These are phyloP conservation scores for Ustilago crameri DNA, from an alignment of 1,284 basidiomycete species.

Conservation along the genomic window DNA sequence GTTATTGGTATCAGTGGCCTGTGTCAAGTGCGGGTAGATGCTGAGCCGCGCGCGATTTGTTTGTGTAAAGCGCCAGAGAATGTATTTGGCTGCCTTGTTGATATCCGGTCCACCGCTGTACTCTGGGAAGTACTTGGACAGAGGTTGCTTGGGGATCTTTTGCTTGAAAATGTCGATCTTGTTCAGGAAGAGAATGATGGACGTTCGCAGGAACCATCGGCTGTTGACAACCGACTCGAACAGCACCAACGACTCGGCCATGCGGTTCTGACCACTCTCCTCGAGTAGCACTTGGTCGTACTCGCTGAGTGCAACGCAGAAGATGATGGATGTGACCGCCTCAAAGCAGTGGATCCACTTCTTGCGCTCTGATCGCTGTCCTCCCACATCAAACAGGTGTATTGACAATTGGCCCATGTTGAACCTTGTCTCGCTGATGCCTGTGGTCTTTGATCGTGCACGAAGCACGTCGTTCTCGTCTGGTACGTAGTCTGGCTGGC, in stretches of 20 bases:
- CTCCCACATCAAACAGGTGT: slow-evolving; percentile 66
- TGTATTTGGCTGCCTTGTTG: slow-evolving; percentile 98
- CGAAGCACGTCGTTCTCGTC: slow-evolving; percentile 88
- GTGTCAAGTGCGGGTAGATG: slow-evolving; percentile 70
- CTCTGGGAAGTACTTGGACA: slow-evolving; percentile 91
- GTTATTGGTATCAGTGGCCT: slow-evolving; percentile 74
- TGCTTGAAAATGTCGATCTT: slow-evolving; percentile 96
- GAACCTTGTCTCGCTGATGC: slow-evolving; percentile 85
- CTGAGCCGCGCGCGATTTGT: slow-evolving; percentile 76
- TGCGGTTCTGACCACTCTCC: slow-evolving; percentile 77
- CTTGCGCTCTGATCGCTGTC: slow-evolving; percentile 64
- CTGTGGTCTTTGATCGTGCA: slow-evolving; percentile 89
- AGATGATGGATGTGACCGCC: slow-evolving; percentile 64
- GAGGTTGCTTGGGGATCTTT: slow-evolving; percentile 80
- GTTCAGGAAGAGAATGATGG: slow-evolving; percentile 83
- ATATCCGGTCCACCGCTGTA: slow-evolving; percentile 90
- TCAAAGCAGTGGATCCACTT: slow-evolving; percentile 69
- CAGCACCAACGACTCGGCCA: slow-evolving; percentile 90
- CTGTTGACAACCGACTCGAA: slow-evolving; percentile 94
- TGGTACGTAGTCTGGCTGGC: slow-evolving; percentile 81
- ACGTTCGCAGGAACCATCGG: slow-evolving; percentile 89
- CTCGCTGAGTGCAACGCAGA: slow-evolving; percentile 67
- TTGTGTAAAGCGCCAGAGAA: slow-evolving; percentile 96
- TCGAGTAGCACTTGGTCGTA: slow-evolving; percentile 62
- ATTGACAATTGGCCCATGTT: slow-evolving; percentile 69